Evolutionary conservation across 345 rosid genomes (phyloP), one percentile per base, ranked within the genome.

Genomic region (Eucalyptus curtisii): DNA sequence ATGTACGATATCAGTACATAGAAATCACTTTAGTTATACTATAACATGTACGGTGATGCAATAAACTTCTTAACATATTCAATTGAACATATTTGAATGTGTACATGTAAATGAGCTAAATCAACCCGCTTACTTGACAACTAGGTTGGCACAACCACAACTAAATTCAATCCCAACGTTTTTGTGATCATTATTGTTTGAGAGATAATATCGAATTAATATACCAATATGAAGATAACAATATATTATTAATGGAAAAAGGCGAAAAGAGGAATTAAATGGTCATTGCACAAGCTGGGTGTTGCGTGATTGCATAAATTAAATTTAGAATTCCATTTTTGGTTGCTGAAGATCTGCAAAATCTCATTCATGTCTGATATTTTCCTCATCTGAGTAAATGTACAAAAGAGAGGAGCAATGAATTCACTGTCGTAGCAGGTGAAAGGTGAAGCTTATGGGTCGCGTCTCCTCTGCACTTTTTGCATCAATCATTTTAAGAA

Each of bases 21-120:
- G 2, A 40, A 40, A 20, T 76, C 2, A 0, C 16, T 40, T 37
- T 40, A 40, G 47, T n/a, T n/a, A 40, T 42, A 76, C 8, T 61
- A n/a, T 14, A 64, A 64, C 10, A 4, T n/a, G 10, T 7, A 14
- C 0, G 0, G 5, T 2, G 20, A n/a, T n/a, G 19, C 27, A 20
- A 20, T 76, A 40, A 76, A 20, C 15, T 20, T 20, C 27, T 40
- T 6, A 10, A 20, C 15, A 76, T 40, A 76, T 40, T 37, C 13
- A 71, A 20, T 33, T 19, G 22, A 71, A 5, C 0, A 37, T 71
- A 1, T 44, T 33, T 17, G 10, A 68, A 17, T 40, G 7, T 17
- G 44, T 33, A 68, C 80, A 31, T 68, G 44, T 8, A 33, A 68
- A 68, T 17, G 44, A 33, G 40, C 33, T 31, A 31, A 17, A 68